Conservation (phyloP, 116 monocot species). For the Phalaenopsis hybrid region DNA sequence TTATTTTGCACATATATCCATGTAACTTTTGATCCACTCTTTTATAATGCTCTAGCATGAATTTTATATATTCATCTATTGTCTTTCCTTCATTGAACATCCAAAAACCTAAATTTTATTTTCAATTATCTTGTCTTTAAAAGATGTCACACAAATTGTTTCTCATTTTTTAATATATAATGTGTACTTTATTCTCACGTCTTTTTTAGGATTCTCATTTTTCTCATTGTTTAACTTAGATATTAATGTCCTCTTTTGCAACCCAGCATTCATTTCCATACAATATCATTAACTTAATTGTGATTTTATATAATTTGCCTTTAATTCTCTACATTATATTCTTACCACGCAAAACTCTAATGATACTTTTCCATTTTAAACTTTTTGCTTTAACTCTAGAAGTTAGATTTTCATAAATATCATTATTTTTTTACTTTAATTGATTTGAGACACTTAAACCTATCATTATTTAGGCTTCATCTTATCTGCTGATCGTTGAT, state of each 20-base stretch:
- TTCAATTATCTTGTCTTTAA: neutral
- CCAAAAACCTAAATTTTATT: neutral
- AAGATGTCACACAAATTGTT: neutral
- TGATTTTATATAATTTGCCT: neutral
- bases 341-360: neutral
- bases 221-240: neutral
- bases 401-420: neutral
- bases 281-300: neutral
- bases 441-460: neutral
- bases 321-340: neutral
- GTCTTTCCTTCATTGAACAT: neutral
- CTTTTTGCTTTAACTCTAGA: neutral
- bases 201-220: neutral
- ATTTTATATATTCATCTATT: neutral
- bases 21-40: neutral
- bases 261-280: neutral
- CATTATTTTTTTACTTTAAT: neutral
- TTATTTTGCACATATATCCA: neutral
- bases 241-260: neutral
- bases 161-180: neutral
- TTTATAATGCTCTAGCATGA: neutral
- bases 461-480: neutral
- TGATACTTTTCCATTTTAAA: neutral
- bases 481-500: neutral
- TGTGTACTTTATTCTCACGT: neutral